These are phyloP conservation scores for Aphanocladium album DNA, from an alignment of 2,329 filamentous ascomycete species.

Conservation along the genomic window DNA sequence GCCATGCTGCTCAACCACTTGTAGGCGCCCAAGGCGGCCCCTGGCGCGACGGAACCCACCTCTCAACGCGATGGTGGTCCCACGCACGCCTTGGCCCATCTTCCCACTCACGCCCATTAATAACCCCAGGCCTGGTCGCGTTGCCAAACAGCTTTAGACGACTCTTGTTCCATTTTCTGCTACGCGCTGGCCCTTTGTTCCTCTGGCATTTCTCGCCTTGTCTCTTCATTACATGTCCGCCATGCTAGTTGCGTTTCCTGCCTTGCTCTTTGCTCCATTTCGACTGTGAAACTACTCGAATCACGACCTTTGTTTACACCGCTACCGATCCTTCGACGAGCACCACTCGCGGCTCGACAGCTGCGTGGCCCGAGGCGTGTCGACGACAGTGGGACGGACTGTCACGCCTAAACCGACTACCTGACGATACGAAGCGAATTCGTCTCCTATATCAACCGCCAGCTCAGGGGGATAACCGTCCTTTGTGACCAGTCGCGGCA, in stretches of 20 bases:
- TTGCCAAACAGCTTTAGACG: conserved; percentile 6
- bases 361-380: not conserved
- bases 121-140: conserved; percentile 2
- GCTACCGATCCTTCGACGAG: not conserved
- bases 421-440: not conserved
- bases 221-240: no score
- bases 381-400: not conserved
- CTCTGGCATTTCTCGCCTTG: not conserved
- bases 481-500: conserved; percentile 12
- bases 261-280: conserved; percentile 7
- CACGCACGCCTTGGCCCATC: not conserved
- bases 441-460: not conserved
- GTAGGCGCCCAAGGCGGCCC: not conserved
- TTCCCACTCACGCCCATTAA: conserved; percentile 2
- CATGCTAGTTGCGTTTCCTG: not conserved
- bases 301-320: conserved; percentile 6
- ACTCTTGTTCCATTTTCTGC: not conserved
- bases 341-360: not conserved
- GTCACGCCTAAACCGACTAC: not conserved
- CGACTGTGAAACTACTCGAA: not conserved
- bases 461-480: not conserved
- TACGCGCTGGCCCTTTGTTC: not conserved
- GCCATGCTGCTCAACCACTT: no score
- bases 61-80: conserved; percentile 8
- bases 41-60: conserved; percentile 6